Conservation (phyloP, 495 filamentous ascomycete genomes). For the Aspergillus cristatus region DNA sequence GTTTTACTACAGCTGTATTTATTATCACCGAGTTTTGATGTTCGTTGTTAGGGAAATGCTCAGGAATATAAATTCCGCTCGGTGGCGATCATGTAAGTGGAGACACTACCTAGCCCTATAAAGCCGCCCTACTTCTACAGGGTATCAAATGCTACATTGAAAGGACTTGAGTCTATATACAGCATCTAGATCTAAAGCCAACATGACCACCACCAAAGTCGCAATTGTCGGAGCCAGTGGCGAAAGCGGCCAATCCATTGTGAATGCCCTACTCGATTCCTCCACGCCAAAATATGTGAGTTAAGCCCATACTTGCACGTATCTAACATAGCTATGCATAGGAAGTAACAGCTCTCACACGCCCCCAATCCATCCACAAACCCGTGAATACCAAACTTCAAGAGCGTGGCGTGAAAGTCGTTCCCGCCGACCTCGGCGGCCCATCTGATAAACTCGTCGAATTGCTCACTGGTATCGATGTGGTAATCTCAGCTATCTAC, state of each 20-base stretch:
- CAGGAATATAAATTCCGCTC: no score
- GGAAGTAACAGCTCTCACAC: slow-evolving; percentile 23
- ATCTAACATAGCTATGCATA: slow-evolving; percentile 1
- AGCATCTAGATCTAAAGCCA: slow-evolving; percentile 7
- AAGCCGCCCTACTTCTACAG: no score
- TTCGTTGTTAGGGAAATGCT: no score
- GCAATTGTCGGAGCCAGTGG: slow-evolving; percentile 5
- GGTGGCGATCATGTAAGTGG: no score
- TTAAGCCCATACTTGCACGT: background rate
- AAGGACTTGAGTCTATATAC: no score
- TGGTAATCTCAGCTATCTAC: slow-evolving; percentile 24
- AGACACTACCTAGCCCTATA: no score
- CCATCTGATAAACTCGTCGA: slow-evolving; percentile 16
- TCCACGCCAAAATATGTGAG: slow-evolving; percentile 1
- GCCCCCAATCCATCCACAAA: slow-evolving; percentile 20
- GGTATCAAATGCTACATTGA: no score
- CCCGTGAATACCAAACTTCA: slow-evolving; percentile 11
- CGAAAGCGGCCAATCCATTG: slow-evolving; percentile 6
- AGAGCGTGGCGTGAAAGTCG: slow-evolving; percentile 17
- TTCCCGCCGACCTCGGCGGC: slow-evolving; percentile 14
- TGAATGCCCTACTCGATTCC: slow-evolving; percentile 11
- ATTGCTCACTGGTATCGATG: slow-evolving; percentile 17
- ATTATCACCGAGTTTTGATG: no score
- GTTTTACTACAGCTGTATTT: no score
- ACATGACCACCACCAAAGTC: slow-evolving; percentile 2